phyloP scores from a whole-genome alignment of 2,329 filamentous ascomycete species.

The Pestalotiopsis fici region DNA sequence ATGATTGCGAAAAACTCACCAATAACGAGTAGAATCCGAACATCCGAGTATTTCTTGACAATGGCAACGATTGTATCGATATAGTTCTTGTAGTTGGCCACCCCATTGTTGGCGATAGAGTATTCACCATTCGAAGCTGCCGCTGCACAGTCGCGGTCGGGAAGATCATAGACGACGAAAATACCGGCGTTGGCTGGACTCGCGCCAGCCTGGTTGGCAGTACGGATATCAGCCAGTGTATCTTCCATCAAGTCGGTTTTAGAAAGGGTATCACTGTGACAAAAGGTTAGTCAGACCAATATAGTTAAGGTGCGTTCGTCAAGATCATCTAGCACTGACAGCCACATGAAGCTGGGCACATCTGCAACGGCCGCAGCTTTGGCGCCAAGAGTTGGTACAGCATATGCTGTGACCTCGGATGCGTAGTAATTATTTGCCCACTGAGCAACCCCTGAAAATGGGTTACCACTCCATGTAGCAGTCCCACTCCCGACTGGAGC shows the following conservation, averaged over 20 bases:
- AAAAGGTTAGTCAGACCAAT: neutral
- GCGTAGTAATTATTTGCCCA: conserved; percentile 58
- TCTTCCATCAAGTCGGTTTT: conserved; percentile 48
- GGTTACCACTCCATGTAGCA: conserved; percentile 53
- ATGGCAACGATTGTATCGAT: conserved; percentile 48
- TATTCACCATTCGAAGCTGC: conserved; percentile 59
- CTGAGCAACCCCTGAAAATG: conserved; percentile 48
- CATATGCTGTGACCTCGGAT: conserved; percentile 54
- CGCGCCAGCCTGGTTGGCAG: conserved; percentile 36
- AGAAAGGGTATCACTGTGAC: conserved; percentile 45
- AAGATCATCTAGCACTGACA: conserved; percentile 32
- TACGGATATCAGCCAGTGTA: conserved; percentile 45
- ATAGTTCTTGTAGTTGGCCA: conserved; percentile 56
- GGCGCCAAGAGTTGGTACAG: conserved; percentile 63
- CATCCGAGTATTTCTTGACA: conserved; percentile 43
- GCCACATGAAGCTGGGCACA: conserved; percentile 55
- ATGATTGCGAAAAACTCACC: conserved; percentile 27
- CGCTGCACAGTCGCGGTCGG: conserved; percentile 59
- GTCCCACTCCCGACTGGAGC: conserved; percentile 32
- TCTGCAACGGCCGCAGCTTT: conserved; percentile 52
- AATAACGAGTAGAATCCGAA: conserved; percentile 45
- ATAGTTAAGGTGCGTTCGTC: neutral
- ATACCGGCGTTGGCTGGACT: conserved; percentile 44
- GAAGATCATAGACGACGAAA: conserved; percentile 59
- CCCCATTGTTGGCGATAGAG: conserved; percentile 48